Evolutionary conservation across 345 rosid genomes (phyloP).

Genomic region (Salix koriyanagi): DNA sequence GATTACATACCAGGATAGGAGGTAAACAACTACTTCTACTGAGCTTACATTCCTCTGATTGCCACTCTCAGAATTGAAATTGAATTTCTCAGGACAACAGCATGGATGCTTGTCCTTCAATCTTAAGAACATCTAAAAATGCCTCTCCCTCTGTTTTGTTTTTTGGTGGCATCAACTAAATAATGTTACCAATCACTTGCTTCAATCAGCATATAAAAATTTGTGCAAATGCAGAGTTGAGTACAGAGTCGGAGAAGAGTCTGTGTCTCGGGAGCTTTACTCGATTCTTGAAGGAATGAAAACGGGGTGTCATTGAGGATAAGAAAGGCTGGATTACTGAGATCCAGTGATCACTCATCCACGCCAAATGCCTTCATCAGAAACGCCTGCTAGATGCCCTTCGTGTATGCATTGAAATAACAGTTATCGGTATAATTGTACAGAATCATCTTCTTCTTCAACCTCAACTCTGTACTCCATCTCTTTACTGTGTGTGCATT

Average conservation of each 20-base stretch:
- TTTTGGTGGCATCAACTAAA: background rate
- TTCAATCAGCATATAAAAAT: background rate
- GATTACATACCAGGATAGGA: constrained; percentile 37
- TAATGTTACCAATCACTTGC: background rate
- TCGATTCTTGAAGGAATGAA: constrained; percentile 63
- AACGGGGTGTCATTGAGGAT: constrained; percentile 62
- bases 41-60: no score
- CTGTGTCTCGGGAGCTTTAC: constrained; percentile 47
- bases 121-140: background rate
- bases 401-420: no score
- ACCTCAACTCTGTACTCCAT: no score
- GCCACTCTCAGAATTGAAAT: background rate
- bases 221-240: constrained; percentile 41
- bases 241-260: constrained; percentile 42
- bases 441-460: no score
- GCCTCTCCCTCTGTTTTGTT: no score
- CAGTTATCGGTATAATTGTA: no score
- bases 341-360: constrained; percentile 26
- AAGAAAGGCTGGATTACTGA: constrained; percentile 62
- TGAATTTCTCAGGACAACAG: background rate
- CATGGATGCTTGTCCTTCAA: background rate
- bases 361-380: background rate
- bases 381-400: no score
- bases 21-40: constrained; percentile 16
- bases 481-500: no score